Evolutionary conservation across 2,329 filamentous ascomycete species (phyloP).

Genomic region (Diaporthe eres): DNA sequence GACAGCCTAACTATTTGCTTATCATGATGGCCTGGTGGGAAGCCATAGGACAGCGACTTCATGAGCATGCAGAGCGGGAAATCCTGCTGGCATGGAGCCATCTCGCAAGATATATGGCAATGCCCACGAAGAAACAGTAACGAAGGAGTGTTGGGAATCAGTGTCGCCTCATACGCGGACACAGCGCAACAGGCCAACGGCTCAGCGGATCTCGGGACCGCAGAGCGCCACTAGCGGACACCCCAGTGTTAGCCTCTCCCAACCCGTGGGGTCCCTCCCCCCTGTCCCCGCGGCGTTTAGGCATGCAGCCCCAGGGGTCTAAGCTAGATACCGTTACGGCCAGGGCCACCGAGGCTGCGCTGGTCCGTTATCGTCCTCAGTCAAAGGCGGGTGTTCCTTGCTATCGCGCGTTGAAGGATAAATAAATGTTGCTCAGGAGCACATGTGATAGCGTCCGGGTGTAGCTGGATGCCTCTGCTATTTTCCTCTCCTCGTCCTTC

Average conservation of each 20-base stretch:
- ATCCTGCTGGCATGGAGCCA: background rate
- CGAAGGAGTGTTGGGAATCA: background rate
- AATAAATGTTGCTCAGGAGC: constrained; percentile 33
- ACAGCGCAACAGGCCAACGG: background rate
- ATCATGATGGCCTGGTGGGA: background rate
- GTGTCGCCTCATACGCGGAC: constrained; percentile 10
- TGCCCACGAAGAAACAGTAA: background rate
- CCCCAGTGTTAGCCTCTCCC: constrained; percentile 20
- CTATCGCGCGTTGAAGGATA: constrained; percentile 37
- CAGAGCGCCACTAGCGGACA: constrained; percentile 32
- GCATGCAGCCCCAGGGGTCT: constrained; percentile 30
- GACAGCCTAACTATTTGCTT: background rate
- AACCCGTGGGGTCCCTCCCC: constrained; percentile 30
- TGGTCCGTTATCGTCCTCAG: constrained; percentile 38
- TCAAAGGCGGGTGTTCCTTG: background rate
- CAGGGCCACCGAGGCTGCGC: constrained; percentile 16
- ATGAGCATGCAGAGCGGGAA: too few species aligned
- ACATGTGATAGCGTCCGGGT: constrained; percentile 22
- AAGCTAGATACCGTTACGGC: constrained; percentile 14
- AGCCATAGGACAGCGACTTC: background rate
- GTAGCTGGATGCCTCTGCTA: background rate
- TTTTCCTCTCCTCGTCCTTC: background rate
- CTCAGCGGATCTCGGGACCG: constrained; percentile 37
- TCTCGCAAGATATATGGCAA: background rate
- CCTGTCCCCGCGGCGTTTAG: constrained; percentile 28